Conservation (phyloP, 257 asterid genomes). For the Rauvolfia tetraphylla region DNA sequence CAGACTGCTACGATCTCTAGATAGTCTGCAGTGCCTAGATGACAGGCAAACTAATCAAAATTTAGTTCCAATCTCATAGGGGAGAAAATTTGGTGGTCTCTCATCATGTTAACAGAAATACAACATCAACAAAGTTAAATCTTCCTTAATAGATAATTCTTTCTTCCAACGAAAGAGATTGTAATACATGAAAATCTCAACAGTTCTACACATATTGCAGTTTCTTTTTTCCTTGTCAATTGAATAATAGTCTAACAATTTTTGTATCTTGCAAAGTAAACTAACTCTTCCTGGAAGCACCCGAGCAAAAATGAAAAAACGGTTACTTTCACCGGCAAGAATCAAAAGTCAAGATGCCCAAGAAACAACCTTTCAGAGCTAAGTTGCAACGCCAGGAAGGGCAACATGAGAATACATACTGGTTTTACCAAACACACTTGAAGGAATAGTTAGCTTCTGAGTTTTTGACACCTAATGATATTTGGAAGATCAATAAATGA, state of each 20-base stretch:
- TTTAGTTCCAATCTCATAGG: background rate
- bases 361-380: background rate
- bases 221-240: background rate
- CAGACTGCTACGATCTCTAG: constrained; percentile 9
- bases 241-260: too few relatives aligned
- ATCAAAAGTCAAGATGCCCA: background rate
- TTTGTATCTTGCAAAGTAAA: background rate
- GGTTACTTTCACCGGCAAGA: background rate
- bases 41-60: background rate
- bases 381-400: too few relatives aligned
- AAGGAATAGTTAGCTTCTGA: background rate
- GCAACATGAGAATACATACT: background rate
- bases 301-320: background rate
- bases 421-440: background rate
- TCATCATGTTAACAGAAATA: background rate
- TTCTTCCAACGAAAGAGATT: background rate
- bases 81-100: background rate
- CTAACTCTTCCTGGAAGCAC: background rate
- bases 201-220: too few relatives aligned
- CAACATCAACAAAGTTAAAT: background rate
- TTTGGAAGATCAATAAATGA: background rate
- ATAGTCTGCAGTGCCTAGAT: constrained; percentile 8
- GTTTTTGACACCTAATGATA: background rate
- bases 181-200: background rate
- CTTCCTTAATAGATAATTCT: background rate